Conservation (phyloP, 768 basidiomycete species). For the Candolleomyces eurysporus region DNA sequence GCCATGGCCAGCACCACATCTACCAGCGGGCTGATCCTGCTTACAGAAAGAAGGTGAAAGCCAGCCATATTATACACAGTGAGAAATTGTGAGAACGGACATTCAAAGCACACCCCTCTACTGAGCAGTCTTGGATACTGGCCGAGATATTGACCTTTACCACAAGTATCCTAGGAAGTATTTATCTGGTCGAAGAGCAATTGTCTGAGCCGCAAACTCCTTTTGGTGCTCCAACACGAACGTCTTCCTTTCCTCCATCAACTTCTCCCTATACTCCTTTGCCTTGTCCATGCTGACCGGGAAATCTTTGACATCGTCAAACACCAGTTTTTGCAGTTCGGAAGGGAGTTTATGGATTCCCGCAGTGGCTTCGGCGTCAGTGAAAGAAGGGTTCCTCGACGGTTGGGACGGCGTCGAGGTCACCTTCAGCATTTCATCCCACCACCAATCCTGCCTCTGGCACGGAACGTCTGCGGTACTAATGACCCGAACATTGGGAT, state of each 20-base stretch:
- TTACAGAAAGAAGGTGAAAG: too few relatives aligned
- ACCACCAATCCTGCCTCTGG: constrained; percentile 26
- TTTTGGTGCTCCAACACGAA: constrained; percentile 7
- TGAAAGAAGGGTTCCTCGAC: too few relatives aligned
- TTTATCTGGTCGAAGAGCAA: not conserved
- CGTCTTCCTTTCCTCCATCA: constrained; percentile 28
- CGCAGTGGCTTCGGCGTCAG: too few relatives aligned
- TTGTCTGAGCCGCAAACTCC: not conserved
- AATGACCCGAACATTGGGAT: constrained; percentile 23
- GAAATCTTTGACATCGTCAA: constrained; percentile 19
- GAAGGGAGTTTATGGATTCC: constrained; percentile 14
- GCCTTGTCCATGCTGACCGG: constrained; percentile 23
- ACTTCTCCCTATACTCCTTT: constrained; percentile 19
- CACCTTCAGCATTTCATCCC: constrained; percentile 7
- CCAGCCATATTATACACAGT: too few relatives aligned
- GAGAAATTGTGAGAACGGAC: too few relatives aligned
- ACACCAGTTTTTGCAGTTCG: constrained; percentile 19
- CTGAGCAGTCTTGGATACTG: too few relatives aligned
- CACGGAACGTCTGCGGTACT: constrained; percentile 22
- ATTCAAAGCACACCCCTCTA: too few relatives aligned
- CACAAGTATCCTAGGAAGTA: too few relatives aligned
- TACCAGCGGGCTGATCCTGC: too few relatives aligned
- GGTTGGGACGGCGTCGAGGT: too few relatives aligned
- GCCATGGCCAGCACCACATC: too few relatives aligned
- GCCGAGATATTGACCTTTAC: too few relatives aligned